A percentile compares a stretch with the other conserved stretches of the same genome.
Evolutionary conservation across 192 early-diverging fungal genomes (phyloP).

Genomic region (Chytriomyces sp.): DNA sequence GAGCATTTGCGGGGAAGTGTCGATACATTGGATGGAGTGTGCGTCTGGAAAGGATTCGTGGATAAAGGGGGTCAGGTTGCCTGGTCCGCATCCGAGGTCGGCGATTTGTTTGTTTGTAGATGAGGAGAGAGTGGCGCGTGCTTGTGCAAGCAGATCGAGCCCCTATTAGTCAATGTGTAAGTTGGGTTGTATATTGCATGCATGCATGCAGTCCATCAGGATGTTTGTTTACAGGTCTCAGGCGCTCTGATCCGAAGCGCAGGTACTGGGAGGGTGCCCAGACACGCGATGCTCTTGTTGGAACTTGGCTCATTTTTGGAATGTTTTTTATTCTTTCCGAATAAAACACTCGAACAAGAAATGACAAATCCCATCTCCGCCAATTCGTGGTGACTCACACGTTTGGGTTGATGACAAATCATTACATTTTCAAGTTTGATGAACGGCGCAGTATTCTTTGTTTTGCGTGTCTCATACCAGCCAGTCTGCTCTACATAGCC

Average conservation of each 20-base stretch:
- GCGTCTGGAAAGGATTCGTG: constrained; percentile 5
- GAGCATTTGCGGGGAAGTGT: constrained; percentile 25
- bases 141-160: constrained; percentile 5
- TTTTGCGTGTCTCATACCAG: too few species aligned
- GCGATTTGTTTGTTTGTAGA: neutral
- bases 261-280: constrained; percentile 14
- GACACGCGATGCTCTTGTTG: neutral
- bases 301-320: too few species aligned
- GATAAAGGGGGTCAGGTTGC: neutral
- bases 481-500: too few species aligned
- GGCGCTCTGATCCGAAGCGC: neutral
- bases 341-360: neutral
- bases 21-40: neutral
- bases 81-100: constrained; percentile 22
- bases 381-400: neutral
- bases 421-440: neutral
- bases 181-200: neutral
- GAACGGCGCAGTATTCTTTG: too few species aligned
- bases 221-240: neutral
- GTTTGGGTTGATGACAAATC: too few species aligned
- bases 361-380: neutral
- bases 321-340: neutral
- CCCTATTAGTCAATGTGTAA: neutral
- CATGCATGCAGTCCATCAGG: neutral
- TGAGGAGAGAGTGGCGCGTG: neutral